A percentile compares a stretch with the other conserved stretches of the same genome.
phyloP scores from a whole-genome alignment of 257 asterid genomes.

The Solanum etuberosum region DNA sequence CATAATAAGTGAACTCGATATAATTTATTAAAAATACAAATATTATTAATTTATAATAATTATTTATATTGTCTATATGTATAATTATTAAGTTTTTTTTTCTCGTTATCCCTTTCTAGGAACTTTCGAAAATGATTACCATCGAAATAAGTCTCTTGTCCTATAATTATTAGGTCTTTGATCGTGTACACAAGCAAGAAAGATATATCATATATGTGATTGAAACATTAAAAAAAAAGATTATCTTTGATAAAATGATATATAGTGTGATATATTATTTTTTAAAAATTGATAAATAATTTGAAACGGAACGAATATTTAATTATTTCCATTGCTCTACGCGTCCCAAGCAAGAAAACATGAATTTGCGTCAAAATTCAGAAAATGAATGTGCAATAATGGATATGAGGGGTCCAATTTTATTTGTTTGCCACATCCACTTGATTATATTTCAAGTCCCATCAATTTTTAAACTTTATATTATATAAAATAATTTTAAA shows the following conservation, averaged over 20 bases:
- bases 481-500: neutral
- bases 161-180: neutral
- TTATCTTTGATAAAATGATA: neutral
- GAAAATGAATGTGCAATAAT: neutral
- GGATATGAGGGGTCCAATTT: neutral
- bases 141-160: neutral
- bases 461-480: neutral
- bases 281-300: neutral
- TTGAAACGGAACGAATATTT: neutral
- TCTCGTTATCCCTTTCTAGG: fast-evolving
- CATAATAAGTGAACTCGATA: neutral
- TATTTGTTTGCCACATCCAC: neutral
- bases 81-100: neutral
- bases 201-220: neutral
- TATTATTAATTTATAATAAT: no score
- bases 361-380: neutral
- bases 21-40: no score
- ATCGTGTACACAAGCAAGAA: neutral
- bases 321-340: neutral
- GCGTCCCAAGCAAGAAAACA: neutral
- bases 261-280: neutral
- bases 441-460: neutral
- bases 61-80: no score
- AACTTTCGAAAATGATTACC: neutral
- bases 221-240: no score